phyloP scores from a whole-genome alignment of 2,329 filamentous ascomycete species.

The Pyricularia pennisetigena region DNA sequence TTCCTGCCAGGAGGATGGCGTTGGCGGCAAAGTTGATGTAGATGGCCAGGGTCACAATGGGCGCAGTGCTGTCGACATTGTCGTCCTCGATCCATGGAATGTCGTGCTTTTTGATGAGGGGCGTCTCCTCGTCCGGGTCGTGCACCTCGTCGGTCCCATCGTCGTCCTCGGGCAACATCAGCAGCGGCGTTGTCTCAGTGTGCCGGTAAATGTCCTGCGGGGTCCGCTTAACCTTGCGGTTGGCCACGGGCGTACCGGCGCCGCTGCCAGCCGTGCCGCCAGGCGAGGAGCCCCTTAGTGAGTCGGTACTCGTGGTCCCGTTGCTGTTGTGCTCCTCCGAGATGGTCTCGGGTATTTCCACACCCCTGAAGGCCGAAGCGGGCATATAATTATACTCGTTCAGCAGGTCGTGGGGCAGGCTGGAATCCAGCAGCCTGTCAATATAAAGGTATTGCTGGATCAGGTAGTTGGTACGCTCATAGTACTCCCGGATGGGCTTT shows the following conservation, averaged over 20 bases:
- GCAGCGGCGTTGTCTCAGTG: constrained; percentile 57
- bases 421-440: constrained; percentile 81
- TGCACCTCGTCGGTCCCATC: constrained; percentile 30
- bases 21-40: constrained; percentile 80
- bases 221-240: constrained; percentile 60
- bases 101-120: constrained; percentile 32
- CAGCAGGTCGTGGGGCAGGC: constrained; percentile 81
- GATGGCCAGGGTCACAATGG: constrained; percentile 77
- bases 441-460: constrained; percentile 92
- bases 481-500: constrained; percentile 65
- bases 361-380: constrained; percentile 39
- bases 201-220: constrained; percentile 78
- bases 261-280: constrained; percentile 7
- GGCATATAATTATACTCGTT: constrained; percentile 73
- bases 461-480: constrained; percentile 79
- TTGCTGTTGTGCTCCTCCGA: constrained; percentile 46
- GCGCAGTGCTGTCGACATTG: constrained; percentile 59
- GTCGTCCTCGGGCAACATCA: constrained; percentile 33
- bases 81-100: constrained; percentile 67
- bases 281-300: constrained; percentile 8
- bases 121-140: constrained; percentile 15
- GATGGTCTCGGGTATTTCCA: constrained; percentile 64
- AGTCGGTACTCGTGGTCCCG: constrained; percentile 5
- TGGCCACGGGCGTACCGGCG: constrained; percentile 6
- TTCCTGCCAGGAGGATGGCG: constrained; percentile 61